Evolutionary conservation across 2,329 filamentous ascomycete species (phyloP).

Genomic region (Niveomyces coronatus): DNA sequence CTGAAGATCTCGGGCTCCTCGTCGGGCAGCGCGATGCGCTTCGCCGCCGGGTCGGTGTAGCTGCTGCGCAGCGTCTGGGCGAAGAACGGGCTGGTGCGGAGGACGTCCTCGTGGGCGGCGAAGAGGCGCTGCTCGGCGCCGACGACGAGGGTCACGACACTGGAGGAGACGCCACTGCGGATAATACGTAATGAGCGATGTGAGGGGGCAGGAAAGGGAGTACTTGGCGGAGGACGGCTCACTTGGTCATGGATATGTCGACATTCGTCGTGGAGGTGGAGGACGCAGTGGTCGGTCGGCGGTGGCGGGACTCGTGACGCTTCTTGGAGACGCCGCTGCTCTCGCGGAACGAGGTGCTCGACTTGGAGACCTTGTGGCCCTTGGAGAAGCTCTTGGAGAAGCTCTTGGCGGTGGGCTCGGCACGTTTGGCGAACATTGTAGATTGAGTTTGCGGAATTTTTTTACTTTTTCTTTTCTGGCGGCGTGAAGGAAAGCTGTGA

Average conservation of each 20-base stretch:
- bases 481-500: too few species aligned
- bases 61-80: constrained; percentile 24
- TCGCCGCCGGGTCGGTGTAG: constrained; percentile 31
- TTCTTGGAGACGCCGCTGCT: constrained; percentile 42
- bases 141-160: constrained; percentile 71
- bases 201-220: constrained; percentile 2
- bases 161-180: constrained; percentile 45
- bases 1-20: constrained; percentile 89
- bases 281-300: constrained; percentile 38
- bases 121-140: constrained; percentile 80
- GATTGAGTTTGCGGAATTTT: constrained; percentile 1
- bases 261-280: constrained; percentile 27
- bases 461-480: too few species aligned
- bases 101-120: constrained; percentile 80
- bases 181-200: background rate
- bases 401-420: constrained; percentile 37
- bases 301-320: constrained; percentile 38
- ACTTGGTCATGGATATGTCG: constrained; percentile 34
- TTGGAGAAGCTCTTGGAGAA: constrained; percentile 46
- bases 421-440: constrained; percentile 39
- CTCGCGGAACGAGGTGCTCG: constrained; percentile 44
- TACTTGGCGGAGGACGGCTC: constrained; percentile 15
- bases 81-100: constrained; percentile 73
- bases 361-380: constrained; percentile 37
- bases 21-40: constrained; percentile 69